Evolutionary conservation across 108 stramenopile species (phyloP).

Genomic region (Cyclotella baltica): DNA sequence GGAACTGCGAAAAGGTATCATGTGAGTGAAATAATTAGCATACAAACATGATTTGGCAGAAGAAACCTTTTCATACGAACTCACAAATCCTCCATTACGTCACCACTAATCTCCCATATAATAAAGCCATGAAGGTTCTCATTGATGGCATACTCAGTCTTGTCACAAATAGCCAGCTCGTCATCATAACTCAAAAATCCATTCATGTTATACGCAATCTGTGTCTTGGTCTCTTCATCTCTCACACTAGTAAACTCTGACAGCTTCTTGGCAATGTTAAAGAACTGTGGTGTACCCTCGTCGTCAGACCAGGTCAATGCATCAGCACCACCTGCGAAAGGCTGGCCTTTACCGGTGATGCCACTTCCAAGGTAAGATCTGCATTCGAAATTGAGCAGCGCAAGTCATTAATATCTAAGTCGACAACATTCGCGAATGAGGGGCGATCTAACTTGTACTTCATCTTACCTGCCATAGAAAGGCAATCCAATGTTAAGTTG

Average conservation of each 20-base stretch:
- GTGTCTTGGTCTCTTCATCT: conserved; percentile 47
- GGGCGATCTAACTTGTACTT: too few species aligned
- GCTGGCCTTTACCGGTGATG: conserved; percentile 31
- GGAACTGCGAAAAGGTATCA: conserved; percentile 1
- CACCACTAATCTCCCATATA: conserved; percentile 36
- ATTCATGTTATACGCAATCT: conserved; percentile 26
- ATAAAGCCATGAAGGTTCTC: conserved; percentile 43
- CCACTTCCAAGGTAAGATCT: conserved; percentile 23
- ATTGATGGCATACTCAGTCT: conserved; percentile 48
- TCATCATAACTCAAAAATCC: conserved; percentile 35
- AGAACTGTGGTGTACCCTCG: conserved; percentile 55
- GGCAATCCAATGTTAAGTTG: conserved; percentile 29
- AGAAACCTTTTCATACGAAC: background rate
- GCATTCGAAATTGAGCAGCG: too few species aligned
- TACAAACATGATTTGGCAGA: background rate
- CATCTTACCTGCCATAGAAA: conserved; percentile 20
- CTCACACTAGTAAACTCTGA: conserved; percentile 32
- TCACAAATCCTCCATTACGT: conserved; percentile 33
- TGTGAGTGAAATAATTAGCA: too few species aligned
- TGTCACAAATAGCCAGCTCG: conserved; percentile 49
- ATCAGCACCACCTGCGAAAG: conserved; percentile 30
- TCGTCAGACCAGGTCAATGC: conserved; percentile 32
- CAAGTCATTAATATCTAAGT: too few species aligned
- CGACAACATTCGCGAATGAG: too few species aligned
- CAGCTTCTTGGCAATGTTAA: conserved; percentile 38